A percentile compares a stretch with the other conserved stretches of the same genome.
Conservation (phyloP, 2,329 filamentous ascomycete genomes). For the Pestalotiopsis sp. region DNA sequence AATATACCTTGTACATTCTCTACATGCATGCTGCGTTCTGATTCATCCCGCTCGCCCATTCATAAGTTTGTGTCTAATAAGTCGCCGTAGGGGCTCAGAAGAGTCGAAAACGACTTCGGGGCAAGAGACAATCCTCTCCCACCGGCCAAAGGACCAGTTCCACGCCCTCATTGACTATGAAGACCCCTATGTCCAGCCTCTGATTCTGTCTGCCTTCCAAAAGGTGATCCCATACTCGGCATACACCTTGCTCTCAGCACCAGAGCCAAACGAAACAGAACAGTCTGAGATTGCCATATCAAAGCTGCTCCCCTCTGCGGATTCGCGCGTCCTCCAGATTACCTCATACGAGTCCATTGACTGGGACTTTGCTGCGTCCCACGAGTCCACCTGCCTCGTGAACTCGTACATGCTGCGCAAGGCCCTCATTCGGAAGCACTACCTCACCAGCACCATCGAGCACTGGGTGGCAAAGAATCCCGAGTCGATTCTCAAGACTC, state of each 20-base stretch:
- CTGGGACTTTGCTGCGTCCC: slow-evolving; percentile 71
- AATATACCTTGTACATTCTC: slow-evolving; percentile 8
- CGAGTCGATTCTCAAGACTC: slow-evolving; percentile 63
- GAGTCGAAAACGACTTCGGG: slow-evolving; percentile 17
- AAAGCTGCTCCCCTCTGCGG: slow-evolving; percentile 35
- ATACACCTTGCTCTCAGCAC: slow-evolving; percentile 58
- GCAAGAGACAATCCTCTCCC: slow-evolving; percentile 19
- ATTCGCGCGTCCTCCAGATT: slow-evolving; percentile 71
- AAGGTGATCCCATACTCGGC: slow-evolving; percentile 57
- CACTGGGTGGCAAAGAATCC: slow-evolving; percentile 89
- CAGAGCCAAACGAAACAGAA: background rate
- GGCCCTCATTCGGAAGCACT: slow-evolving; percentile 95
- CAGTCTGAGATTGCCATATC: slow-evolving; percentile 38
- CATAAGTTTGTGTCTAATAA: slow-evolving; percentile 19
- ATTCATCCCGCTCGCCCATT: background rate
- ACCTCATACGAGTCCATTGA: slow-evolving; percentile 85
- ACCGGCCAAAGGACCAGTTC: slow-evolving; percentile 42
- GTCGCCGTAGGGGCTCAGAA: slow-evolving; percentile 15
- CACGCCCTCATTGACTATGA: slow-evolving; percentile 83
- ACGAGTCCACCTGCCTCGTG: slow-evolving; percentile 66
- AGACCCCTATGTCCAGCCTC: slow-evolving; percentile 85
- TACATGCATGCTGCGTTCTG: slow-evolving; percentile 5
- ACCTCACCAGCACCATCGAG: slow-evolving; percentile 79
- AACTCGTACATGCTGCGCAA: slow-evolving; percentile 97
- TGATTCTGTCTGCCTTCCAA: slow-evolving; percentile 75